Conservation (phyloP, 192 early-diverging fungal species). For the Allomyces javanicus region DNA sequence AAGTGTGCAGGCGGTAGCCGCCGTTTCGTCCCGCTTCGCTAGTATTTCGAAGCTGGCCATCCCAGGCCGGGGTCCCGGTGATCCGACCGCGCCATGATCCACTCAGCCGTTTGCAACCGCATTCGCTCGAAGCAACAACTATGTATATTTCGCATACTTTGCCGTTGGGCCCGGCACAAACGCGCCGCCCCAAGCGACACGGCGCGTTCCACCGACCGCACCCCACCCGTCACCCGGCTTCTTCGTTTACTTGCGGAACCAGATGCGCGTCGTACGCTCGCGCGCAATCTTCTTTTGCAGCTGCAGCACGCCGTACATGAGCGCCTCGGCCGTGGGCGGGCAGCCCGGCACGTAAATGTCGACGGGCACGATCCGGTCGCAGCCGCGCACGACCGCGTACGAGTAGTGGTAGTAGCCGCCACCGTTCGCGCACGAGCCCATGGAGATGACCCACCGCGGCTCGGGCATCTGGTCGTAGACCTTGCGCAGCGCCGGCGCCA, state of each 20-base stretch:
- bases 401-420: conserved; percentile 99
- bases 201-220: no score
- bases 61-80: no score
- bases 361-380: conserved; percentile 86
- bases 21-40: neutral
- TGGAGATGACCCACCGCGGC: conserved; percentile 97
- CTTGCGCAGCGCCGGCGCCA: conserved; percentile 74
- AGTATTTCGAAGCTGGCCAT: no score
- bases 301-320: conserved; percentile 89
- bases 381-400: conserved; percentile 42
- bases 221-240: no score
- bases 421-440: conserved; percentile 92
- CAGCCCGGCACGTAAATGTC: conserved; percentile 95
- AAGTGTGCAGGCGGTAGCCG: neutral
- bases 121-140: no score
- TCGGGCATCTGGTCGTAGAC: conserved; percentile 75
- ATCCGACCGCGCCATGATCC: no score
- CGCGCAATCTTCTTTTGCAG: conserved; percentile 97
- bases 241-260: conserved; percentile 44
- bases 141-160: no score
- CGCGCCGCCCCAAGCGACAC: no score
- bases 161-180: no score
- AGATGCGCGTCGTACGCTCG: conserved; percentile 46
- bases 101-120: no score
- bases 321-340: conserved; percentile 91